These are phyloP conservation scores for Lachancea mirantina DNA, from an alignment of 805 yeast genomes.

Conservation along the genomic window DNA sequence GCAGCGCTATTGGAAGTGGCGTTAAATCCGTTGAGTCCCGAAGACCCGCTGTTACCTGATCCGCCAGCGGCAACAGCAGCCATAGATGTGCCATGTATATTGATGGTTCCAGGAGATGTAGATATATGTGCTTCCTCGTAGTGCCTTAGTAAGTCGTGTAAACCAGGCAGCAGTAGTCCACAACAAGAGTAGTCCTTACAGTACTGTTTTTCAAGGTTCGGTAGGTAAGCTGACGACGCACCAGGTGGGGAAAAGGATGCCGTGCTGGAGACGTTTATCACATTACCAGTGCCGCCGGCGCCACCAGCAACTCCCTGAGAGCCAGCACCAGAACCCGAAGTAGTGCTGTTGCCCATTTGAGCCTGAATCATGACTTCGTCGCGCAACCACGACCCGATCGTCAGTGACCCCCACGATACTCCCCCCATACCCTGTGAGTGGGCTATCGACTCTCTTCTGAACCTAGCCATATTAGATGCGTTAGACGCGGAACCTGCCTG, in stretches of 20 bases:
- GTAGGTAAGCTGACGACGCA: slow-evolving; percentile 69
- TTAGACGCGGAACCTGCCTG: slow-evolving; percentile 10
- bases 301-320: neutral
- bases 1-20: slow-evolving; percentile 5
- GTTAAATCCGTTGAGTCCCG: slow-evolving; percentile 2
- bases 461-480: slow-evolving; percentile 31
- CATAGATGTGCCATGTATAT: slow-evolving; percentile 8
- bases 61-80: slow-evolving; percentile 4
- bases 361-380: slow-evolving; percentile 74
- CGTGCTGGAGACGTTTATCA: slow-evolving; percentile 3
- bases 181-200: slow-evolving; percentile 96
- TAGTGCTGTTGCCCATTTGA: slow-evolving; percentile 11
- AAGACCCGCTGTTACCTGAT: neutral
- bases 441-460: slow-evolving; percentile 85
- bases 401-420: slow-evolving; percentile 91
- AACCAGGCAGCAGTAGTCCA: slow-evolving; percentile 83
- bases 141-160: slow-evolving; percentile 88
- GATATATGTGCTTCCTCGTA: slow-evolving; percentile 93
- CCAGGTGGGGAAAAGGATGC: slow-evolving; percentile 48
- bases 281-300: neutral
- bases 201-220: slow-evolving; percentile 90
- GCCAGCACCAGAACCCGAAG: neutral
- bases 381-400: slow-evolving; percentile 92
- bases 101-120: slow-evolving; percentile 41
- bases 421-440: slow-evolving; percentile 99